These are phyloP conservation scores for Stephanocyclus meneghinianus DNA, from an alignment of 352 stramenopile genomes.

Conservation along the genomic window DNA sequence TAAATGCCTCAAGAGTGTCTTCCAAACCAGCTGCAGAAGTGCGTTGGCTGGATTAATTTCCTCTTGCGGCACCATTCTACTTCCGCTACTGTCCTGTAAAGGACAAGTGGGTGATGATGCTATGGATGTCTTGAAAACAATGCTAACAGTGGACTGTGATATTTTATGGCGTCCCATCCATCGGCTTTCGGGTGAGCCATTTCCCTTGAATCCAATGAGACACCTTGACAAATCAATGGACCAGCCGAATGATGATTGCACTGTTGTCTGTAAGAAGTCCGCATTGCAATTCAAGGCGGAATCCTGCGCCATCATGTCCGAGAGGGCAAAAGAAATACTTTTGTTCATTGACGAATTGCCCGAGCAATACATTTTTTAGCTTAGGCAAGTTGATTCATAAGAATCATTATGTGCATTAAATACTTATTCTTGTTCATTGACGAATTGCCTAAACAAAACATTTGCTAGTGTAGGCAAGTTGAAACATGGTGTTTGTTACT, in stretches of 20 bases:
- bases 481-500: neutral
- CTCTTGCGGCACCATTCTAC: slow-evolving; percentile 41
- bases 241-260: neutral
- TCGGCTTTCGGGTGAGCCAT: slow-evolving; percentile 22
- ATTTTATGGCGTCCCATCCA: slow-evolving; percentile 46
- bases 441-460: slow-evolving; percentile 16
- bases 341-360: slow-evolving; percentile 27
- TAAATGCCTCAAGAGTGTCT: slow-evolving; percentile 34
- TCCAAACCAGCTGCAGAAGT: slow-evolving; percentile 33
- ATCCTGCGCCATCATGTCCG: slow-evolving; percentile 4
- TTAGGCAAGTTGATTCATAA: neutral
- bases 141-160: slow-evolving; percentile 52
- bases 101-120: slow-evolving; percentile 26
- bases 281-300: neutral
- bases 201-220: slow-evolving; percentile 34
- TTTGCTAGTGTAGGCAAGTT: neutral
- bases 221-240: neutral
- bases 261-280: neutral
- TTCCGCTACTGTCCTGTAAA: slow-evolving; percentile 40
- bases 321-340: slow-evolving; percentile 32
- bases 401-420: slow-evolving; percentile 11
- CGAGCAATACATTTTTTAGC: slow-evolving; percentile 16
- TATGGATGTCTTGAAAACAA: slow-evolving; percentile 38
- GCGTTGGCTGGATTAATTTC: slow-evolving; percentile 40
- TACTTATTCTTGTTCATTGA: slow-evolving; percentile 31